Percentiles rank a stretch among this genome's conserved stretches.
Conservation (phyloP, 148 eudicot species). For the Diospyros lotus region DNA sequence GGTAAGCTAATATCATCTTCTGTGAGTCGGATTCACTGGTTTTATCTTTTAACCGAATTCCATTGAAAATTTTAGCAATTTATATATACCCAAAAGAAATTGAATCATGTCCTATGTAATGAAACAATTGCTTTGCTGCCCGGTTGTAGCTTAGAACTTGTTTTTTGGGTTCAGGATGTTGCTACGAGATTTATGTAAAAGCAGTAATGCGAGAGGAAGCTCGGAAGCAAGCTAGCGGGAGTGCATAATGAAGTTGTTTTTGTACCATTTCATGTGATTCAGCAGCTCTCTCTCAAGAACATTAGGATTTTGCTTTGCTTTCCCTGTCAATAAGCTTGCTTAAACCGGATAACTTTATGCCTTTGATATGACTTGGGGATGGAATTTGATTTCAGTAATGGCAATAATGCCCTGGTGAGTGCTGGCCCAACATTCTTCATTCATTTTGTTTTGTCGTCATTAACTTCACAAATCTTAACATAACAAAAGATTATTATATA, state of each 20-base stretch:
- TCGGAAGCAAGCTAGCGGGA: conserved; percentile 34
- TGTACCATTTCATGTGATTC: background rate
- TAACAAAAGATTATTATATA: too few relatives aligned
- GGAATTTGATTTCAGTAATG: too few relatives aligned
- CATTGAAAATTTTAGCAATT: background rate
- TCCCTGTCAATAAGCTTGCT: conserved; percentile 8
- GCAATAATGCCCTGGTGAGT: too few relatives aligned
- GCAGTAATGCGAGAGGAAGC: conserved; percentile 58
- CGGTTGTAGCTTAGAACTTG: background rate
- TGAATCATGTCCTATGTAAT: too few relatives aligned
- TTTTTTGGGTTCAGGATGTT: conserved; percentile 55
- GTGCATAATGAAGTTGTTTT: conserved; percentile 16
- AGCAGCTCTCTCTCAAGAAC: too few relatives aligned
- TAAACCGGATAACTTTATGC: background rate
- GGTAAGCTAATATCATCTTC: conserved; percentile 42
- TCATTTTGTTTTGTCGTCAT: too few relatives aligned
- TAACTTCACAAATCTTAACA: too few relatives aligned
- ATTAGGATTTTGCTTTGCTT: background rate
- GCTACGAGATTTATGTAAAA: conserved; percentile 78
- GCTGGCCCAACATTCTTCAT: too few relatives aligned
- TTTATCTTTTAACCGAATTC: background rate
- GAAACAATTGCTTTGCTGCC: too few relatives aligned
- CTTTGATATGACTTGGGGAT: too few relatives aligned
- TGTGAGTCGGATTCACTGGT: background rate
- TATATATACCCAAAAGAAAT: background rate